Percentiles rank a stretch among this genome's conserved stretches.
These are phyloP conservation scores for Firmiana major DNA, from an alignment of 345 rosid species.

Conservation along the genomic window DNA sequence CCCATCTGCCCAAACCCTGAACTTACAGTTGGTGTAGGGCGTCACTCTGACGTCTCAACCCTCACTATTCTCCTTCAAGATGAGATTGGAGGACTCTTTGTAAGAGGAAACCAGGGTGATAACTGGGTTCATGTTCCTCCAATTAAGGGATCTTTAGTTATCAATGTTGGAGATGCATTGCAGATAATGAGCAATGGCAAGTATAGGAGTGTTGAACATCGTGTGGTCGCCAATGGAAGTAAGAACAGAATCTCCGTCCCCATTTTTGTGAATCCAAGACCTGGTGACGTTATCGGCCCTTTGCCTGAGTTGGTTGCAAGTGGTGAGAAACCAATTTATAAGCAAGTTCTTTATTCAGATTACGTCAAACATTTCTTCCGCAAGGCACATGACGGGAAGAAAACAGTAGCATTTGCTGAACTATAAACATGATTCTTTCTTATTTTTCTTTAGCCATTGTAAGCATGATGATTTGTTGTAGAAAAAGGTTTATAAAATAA, in stretches of 20 bases:
- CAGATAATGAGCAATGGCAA: slow-evolving; percentile 20
- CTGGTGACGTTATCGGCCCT: not conserved
- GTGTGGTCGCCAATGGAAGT: slow-evolving; percentile 15
- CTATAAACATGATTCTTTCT: not conserved
- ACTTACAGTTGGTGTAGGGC: slow-evolving; percentile 13
- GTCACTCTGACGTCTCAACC: slow-evolving; percentile 6
- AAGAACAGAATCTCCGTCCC: slow-evolving; percentile 27
- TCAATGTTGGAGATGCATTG: slow-evolving; percentile 22
- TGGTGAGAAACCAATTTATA: slow-evolving; percentile 12
- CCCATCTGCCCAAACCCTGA: slow-evolving; percentile 26
- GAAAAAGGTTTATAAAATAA: too few species aligned
- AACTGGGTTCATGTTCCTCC: slow-evolving; percentile 32
- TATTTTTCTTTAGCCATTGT: too few species aligned
- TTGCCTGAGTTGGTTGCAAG: slow-evolving; percentile 5
- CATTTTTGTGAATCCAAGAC: slow-evolving; percentile 19
- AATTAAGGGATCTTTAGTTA: slow-evolving; percentile 22
- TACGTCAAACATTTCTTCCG: slow-evolving; percentile 24
- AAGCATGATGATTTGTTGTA: not conserved
- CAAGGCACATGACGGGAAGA: slow-evolving; percentile 24
- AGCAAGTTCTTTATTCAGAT: slow-evolving; percentile 19
- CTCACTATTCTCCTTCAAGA: too few species aligned
- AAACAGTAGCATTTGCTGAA: slow-evolving; percentile 11
- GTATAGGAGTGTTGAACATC: slow-evolving; percentile 24
- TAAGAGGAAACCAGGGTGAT: not conserved
- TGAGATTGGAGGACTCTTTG: too few species aligned